Base-by-base conservation (phyloP, 306 rosid genomes). In the Acmispon strigosus region DNA sequence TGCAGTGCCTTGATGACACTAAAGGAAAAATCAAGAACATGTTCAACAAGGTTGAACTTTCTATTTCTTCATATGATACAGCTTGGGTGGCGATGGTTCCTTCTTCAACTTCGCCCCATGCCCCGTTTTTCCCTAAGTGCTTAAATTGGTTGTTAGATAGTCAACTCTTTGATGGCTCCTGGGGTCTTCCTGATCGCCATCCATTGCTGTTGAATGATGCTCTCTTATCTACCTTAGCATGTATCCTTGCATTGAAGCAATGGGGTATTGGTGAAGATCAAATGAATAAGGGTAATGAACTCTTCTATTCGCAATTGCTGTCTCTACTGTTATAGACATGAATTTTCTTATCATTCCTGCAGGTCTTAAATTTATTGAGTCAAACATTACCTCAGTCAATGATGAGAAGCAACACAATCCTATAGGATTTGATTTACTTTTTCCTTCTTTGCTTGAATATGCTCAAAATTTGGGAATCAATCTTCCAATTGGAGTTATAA, bases 21-120 rank as follows among this genome's bases (percentile, higher is more conserved):
- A 87, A 83, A 78, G 84, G 86, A 58, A 86, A 71, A 70, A 87
- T 93, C 22, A 78, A 72, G 82, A 76, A 81, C 65, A 64, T 88
- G 91, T 84, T 90, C 67, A 11, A 86, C 27, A 77, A 87, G 66
- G 96, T 89, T 57, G 90, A 90, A 62, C 90, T 88, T 57, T 89
- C 89, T 22, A 66, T 83, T 66, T 93, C 98, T 58, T 84, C 89
- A 1, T 93, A 90, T 68, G 96, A 93, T 78, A 93, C 98, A 4
- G 94, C 98, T 73, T 85, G 96, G 96, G 93, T 93, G 59, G 98
- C 98, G 27, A 88, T 87, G 98, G 69, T 88, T 69, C 90, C 92
- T 66, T 87, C 91, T 42, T 82, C 84, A 41, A 61, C 79, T 75
- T 84, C 92, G 44, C 58, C 68, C 7, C 48, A 48, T 11, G 62